A percentile compares a stretch with the other conserved stretches of the same genome.
Evolutionary conservation across 179 eudicot species (phyloP).

Genomic region (Amaranthus tricolor): DNA sequence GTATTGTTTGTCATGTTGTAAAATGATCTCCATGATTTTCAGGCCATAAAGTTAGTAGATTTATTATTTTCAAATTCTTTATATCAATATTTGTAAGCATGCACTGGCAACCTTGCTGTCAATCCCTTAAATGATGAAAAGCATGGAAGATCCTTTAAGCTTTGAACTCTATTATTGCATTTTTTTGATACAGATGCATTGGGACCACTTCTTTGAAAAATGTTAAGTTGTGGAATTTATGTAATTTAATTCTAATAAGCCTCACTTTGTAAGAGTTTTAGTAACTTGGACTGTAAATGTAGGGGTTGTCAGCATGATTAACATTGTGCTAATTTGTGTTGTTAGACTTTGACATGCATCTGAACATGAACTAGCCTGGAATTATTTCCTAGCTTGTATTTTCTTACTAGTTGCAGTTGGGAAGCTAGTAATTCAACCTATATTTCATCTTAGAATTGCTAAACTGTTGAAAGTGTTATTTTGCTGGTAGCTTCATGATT

Average conservation of each 20-base stretch:
- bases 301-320: neutral
- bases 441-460: neutral
- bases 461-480: neutral
- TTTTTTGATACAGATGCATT: neutral
- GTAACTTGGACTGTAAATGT: neutral
- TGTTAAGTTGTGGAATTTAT: neutral
- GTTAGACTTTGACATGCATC: neutral
- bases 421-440: neutral
- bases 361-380: neutral
- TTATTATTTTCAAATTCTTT: neutral
- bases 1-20: neutral
- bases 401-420: neutral
- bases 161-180: neutral
- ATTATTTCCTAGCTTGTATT: neutral
- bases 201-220: neutral
- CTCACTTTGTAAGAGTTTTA: neutral
- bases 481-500: neutral
- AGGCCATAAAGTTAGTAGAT: neutral
- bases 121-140: too few relatives aligned
- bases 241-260: neutral
- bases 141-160: neutral
- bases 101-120: neutral
- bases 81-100: neutral
- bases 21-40: neutral
- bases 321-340: slow-evolving; percentile 3